A percentile compares a stretch with the other conserved stretches of the same genome.
Evolutionary conservation across 129 eudicot genomes (phyloP).

Genomic region (Sambucus nigra): DNA sequence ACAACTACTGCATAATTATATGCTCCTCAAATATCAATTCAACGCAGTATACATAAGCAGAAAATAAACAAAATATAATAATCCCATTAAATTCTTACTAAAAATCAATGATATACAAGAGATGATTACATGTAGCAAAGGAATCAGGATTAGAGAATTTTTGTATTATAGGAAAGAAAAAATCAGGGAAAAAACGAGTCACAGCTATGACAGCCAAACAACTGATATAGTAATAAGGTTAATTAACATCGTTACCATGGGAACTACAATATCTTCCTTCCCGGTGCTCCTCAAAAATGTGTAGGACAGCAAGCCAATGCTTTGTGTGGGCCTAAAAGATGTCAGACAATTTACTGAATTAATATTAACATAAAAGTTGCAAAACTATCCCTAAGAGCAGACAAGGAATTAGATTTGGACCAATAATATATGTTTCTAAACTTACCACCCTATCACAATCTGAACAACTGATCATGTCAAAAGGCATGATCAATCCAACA

Average conservation of each 20-base stretch:
- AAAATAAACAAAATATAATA: too few relatives aligned
- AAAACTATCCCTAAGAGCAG: neutral
- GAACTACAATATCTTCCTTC: constrained; percentile 94
- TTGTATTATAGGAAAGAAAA: too few relatives aligned
- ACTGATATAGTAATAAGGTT: too few relatives aligned
- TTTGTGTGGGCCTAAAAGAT: constrained; percentile 58
- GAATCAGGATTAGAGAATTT: too few relatives aligned
- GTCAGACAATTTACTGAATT: neutral
- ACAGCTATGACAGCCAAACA: too few relatives aligned
- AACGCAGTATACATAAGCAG: too few relatives aligned
- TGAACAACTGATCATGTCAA: neutral
- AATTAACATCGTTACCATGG: constrained; percentile 65
- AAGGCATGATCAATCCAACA: neutral
- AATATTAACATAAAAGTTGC: neutral
- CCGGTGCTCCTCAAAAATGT: constrained; percentile 76
- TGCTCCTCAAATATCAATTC: too few relatives aligned
- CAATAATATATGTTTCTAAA: neutral
- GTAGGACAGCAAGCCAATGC: constrained; percentile 88
- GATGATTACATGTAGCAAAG: too few relatives aligned
- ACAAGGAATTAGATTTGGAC: neutral
- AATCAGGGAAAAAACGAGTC: too few relatives aligned
- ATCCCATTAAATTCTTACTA: too few relatives aligned
- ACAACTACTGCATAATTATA: too few relatives aligned
- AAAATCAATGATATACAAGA: too few relatives aligned
- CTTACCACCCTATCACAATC: neutral